Base-by-base conservation (phyloP, 768 basidiomycete genomes). In the Boletellus ananas region DNA sequence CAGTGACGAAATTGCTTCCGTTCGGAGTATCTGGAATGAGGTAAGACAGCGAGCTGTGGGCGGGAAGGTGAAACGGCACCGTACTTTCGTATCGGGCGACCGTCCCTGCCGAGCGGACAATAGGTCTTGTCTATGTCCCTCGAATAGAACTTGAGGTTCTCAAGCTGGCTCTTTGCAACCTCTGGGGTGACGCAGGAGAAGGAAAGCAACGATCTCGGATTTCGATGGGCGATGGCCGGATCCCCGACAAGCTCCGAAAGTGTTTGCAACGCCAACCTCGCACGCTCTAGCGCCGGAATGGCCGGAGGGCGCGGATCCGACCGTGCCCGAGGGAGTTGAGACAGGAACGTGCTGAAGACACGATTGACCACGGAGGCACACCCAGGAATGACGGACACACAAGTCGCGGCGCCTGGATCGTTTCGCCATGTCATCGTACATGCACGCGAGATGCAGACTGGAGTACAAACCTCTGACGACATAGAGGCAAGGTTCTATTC, bases 321-420 rank as follows among this genome's bases (percentile, higher is more conserved):
- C 17, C 74, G 68, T 12, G 70, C 62, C 21, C 61, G 75, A 9
- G 83, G 78, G 33, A 80, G 75, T 14, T 79, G 76, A 13, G 72
- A 67, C 10, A 90, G 64, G 63, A 90, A 90, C 58, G 79, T 81
- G 45, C 70, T 56, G 55, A 85, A 79, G 5, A 79, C 79, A 55
- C 81, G 80, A 60, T 86, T 85, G 13, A 80, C 77, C 37, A 84
- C 76, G 31, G 83, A 82, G 5, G 80, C 77, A 35, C 70, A 78
- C 8, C 79, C 74, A 3, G 79, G 77, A 13, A 79, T 61, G 47
- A 87, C 67, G 58, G 77, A 78, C 35, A 88, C 61, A 58, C 74
- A 78, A 3, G 78, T 79, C 39, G 72, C 70, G 46, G 73, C 81
- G 54, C 83, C 84, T 85, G 9, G 3, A 35, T 48, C 14, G 31